Evolutionary conservation across 495 filamentous ascomycete genomes (phyloP).

Genomic region (Penicillium robsamsonii): DNA sequence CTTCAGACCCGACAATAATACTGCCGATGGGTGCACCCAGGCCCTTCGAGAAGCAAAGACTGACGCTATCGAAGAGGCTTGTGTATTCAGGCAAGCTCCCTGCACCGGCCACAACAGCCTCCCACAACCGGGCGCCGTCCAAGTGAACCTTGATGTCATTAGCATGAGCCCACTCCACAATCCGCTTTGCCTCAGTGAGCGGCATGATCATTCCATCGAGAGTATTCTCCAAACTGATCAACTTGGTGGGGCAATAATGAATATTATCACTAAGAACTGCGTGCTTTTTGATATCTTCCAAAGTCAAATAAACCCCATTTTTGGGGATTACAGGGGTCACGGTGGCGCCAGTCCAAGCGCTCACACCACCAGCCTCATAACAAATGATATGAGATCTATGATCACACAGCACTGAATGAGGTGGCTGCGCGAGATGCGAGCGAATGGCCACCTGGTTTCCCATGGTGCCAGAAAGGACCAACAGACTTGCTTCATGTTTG

Average conservation of each 20-base stretch:
- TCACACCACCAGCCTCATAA: constrained; percentile 52
- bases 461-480: constrained; percentile 90
- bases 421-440: constrained; percentile 48
- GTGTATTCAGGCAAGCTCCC: constrained; percentile 66
- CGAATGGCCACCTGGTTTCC: constrained; percentile 56
- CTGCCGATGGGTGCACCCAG: constrained; percentile 86
- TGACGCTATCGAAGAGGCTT: constrained; percentile 73
- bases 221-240: constrained; percentile 87
- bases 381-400: constrained; percentile 47
- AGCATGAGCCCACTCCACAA: constrained; percentile 65
- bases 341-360: constrained; percentile 45
- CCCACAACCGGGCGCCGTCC: constrained; percentile 85
- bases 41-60: constrained; percentile 84
- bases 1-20: constrained; percentile 65
- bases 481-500: constrained; percentile 63
- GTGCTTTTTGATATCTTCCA: constrained; percentile 66
- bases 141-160: constrained; percentile 72
- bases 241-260: constrained; percentile 63
- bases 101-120: constrained; percentile 61
- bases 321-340: constrained; percentile 38
- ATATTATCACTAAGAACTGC: constrained; percentile 42
- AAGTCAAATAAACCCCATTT: constrained; percentile 72
- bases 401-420: constrained; percentile 50
- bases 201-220: constrained; percentile 77
- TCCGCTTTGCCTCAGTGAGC: constrained; percentile 62